phyloP scores from a whole-genome alignment of 2,329 filamentous ascomycete species.

The Monosporascus sp. region DNA sequence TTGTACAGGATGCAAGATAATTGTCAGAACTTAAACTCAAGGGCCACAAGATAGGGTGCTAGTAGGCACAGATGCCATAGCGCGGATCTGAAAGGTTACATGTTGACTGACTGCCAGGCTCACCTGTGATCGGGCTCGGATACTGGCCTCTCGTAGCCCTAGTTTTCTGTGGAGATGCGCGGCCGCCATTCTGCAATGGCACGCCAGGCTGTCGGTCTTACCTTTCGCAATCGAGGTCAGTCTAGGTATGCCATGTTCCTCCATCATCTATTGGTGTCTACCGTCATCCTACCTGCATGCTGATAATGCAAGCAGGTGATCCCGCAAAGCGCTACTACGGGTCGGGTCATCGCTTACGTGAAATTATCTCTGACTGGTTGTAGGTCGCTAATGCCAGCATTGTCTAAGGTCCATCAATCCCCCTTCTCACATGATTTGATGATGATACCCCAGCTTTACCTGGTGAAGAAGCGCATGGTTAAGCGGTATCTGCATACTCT shows the following conservation, averaged over 20 bases:
- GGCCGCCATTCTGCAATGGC: neutral
- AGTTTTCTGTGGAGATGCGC: neutral
- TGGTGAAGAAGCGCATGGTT: too few species aligned
- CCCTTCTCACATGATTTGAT: neutral
- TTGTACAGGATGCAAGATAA: neutral
- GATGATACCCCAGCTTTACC: neutral
- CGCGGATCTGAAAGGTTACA: neutral
- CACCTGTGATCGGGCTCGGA: neutral
- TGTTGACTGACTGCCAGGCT: neutral
- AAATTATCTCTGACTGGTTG: neutral
- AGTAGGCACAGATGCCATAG: neutral
- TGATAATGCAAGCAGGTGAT: neutral
- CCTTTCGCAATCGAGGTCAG: neutral
- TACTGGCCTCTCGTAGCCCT: neutral
- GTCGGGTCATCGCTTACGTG: neutral
- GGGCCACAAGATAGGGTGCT: neutral
- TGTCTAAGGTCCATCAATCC: neutral
- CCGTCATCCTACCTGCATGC: neutral
- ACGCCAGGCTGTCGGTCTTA: neutral
- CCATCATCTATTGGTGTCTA: neutral
- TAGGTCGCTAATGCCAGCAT: neutral
- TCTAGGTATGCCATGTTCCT: neutral
- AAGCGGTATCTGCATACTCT: too few species aligned
- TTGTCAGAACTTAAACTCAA: neutral
- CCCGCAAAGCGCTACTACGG: neutral